A percentile compares a stretch with the other conserved stretches of the same genome.
These are phyloP conservation scores for Neophaeococcomyces aloes DNA, from an alignment of 2,329 filamentous ascomycete species.

Conservation along the genomic window DNA sequence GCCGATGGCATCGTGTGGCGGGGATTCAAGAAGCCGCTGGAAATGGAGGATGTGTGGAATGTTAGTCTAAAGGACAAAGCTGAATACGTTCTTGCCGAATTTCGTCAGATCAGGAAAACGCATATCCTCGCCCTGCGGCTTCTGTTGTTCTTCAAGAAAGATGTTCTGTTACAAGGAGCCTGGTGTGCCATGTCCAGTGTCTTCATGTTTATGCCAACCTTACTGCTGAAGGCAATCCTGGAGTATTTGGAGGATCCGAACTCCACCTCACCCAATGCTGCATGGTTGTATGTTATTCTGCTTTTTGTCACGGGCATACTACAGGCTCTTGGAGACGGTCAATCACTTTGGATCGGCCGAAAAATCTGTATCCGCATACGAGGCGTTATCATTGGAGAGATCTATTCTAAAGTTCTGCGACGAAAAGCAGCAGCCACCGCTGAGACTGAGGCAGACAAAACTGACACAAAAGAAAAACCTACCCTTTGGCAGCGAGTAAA, in stretches of 20 bases:
- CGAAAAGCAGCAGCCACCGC: conserved; percentile 72
- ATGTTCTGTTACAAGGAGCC: conserved; percentile 63
- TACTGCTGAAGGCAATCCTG: conserved; percentile 81
- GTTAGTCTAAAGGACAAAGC: conserved; percentile 81
- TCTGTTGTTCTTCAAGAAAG: conserved; percentile 69
- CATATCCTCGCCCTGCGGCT: conserved; percentile 69
- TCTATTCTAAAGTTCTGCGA: conserved; percentile 89
- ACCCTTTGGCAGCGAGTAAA: conserved; percentile 37
- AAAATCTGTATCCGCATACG: conserved; percentile 89
- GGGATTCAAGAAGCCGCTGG: conserved; percentile 74
- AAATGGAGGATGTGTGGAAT: conserved; percentile 86
- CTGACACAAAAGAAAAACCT: conserved; percentile 29
- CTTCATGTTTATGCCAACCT: conserved; percentile 82
- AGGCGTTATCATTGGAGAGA: conserved; percentile 92
- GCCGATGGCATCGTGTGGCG: conserved; percentile 80
- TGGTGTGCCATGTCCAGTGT: conserved; percentile 72
- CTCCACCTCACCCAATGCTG: conserved; percentile 66
- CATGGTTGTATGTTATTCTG: conserved; percentile 91
- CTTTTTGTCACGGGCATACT: conserved; percentile 73
- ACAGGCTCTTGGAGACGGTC: conserved; percentile 71
- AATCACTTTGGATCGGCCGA: conserved; percentile 84
- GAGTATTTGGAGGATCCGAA: conserved; percentile 84
- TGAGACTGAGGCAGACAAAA: conserved; percentile 61
- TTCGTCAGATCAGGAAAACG: conserved; percentile 76
- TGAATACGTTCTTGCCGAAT: conserved; percentile 64